Evolutionary conservation across 768 basidiomycete genomes (phyloP), one percentile per base, ranked within the genome.

Genomic region (Lactarius vividus): DNA sequence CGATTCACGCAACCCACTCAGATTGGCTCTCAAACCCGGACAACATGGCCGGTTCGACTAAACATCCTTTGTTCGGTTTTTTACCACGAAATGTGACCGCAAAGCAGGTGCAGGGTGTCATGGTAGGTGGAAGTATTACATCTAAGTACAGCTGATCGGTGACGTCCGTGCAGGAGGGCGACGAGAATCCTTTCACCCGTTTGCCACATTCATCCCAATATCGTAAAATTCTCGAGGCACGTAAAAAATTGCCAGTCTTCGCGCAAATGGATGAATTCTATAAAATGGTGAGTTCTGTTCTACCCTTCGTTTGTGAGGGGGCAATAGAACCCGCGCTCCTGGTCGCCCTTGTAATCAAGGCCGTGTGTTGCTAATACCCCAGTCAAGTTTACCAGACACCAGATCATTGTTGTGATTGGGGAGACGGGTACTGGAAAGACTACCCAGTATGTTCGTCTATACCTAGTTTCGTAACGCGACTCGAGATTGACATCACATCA

Each of bases 381-480:
- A 64, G 60, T 55, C 70, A 76, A 89, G 87, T 92, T 91, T 77
- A 84, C 73, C 62, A 78, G 85, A 71, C 85, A 93, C 75, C 94
- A 96, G 79, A 89, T 96, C 68, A 88, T 91, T 46, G 85, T 94
- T 66, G 88, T 94, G 85, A 89, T 93, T 64, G 92, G 96, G 71
- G 96, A 97, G 80, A 96, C 96, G 0, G 96, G 95, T 10, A 90
- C 93, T 31, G 96, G 95, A 39, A 98, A 96, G 81, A 97, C 94
- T 0, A 96, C 95, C 28, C 95, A 98, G 90, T 93, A 75, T 75
- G 91, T 23, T n/a, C 11, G 26, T 54, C 31, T 10, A 35, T 55
- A 39, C 8, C 57, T 15, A 15, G 4, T 7, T 13, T 28, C 42
- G 57, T 18, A 5, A 2, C 20, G 29, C 29, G 5, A 62, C 4